A percentile compares a stretch with the other conserved stretches of the same genome.
Conservation (phyloP, 352 stramenopile species). For the Pilasporangium apinafurcum region DNA sequence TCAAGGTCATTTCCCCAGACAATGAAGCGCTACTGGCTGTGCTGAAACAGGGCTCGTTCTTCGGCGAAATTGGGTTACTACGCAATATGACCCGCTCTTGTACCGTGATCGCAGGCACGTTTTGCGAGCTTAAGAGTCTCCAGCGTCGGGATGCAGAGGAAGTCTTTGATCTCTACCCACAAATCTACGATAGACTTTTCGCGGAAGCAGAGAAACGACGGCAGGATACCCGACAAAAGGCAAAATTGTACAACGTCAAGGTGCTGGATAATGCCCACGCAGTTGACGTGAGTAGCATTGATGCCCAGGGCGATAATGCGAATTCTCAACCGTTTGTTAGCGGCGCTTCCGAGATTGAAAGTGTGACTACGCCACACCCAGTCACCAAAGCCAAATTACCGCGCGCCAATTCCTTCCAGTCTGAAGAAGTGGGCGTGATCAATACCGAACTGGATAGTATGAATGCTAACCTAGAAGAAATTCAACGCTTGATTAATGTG, state of each 20-base stretch:
- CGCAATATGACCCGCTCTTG: constrained; percentile 52
- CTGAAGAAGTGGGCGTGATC: constrained; percentile 30
- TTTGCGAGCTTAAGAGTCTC: constrained; percentile 55
- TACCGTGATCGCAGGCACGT: constrained; percentile 46
- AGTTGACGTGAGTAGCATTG: constrained; percentile 46
- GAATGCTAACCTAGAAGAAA: constrained; percentile 32
- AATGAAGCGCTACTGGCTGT: constrained; percentile 42
- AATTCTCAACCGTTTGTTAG: constrained; percentile 31
- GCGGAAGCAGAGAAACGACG: constrained; percentile 47
- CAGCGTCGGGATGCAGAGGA: constrained; percentile 40
- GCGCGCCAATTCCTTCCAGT: constrained; percentile 28
- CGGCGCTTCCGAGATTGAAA: constrained; percentile 6
- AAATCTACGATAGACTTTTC: constrained; percentile 52
- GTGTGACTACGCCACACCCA: constrained; percentile 7
- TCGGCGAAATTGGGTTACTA: constrained; percentile 52
- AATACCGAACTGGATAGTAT: constrained; percentile 42
- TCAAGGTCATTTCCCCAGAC: constrained; percentile 52
- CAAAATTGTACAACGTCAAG: constrained; percentile 45
- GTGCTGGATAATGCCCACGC: constrained; percentile 64
- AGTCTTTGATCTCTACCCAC: constrained; percentile 50
- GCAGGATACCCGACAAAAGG: constrained; percentile 35
- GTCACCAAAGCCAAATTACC: constrained; percentile 10
- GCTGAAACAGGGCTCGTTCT: constrained; percentile 58
- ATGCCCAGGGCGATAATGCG: constrained; percentile 16
- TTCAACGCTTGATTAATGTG: constrained; percentile 28